Conservation (phyloP, 2,329 filamentous ascomycete genomes). For the Verticillium klebahnii region DNA sequence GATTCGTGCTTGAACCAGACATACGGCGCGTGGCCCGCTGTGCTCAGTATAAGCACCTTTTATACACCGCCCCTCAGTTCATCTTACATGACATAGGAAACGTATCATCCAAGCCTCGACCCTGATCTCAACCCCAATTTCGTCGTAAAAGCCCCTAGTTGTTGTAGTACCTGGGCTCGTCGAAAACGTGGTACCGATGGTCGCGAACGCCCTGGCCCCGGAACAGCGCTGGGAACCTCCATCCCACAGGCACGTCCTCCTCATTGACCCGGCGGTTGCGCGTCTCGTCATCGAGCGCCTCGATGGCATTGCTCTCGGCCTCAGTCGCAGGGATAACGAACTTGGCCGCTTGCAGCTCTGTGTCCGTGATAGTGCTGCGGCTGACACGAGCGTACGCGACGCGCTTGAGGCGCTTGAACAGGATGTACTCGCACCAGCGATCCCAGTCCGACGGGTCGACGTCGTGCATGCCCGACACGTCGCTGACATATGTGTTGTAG, state of each 20-base stretch:
- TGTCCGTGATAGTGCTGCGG: slow-evolving; percentile 90
- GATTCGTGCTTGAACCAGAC: background rate
- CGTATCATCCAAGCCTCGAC: background rate
- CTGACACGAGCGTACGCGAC: slow-evolving; percentile 88
- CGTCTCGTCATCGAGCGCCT: slow-evolving; percentile 42
- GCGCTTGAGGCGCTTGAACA: slow-evolving; percentile 84
- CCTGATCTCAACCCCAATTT: background rate
- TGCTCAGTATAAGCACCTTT: background rate
- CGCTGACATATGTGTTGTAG: slow-evolving; percentile 92
- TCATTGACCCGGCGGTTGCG: slow-evolving; percentile 60
- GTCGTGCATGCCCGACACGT: slow-evolving; percentile 86
- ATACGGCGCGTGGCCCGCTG: background rate
- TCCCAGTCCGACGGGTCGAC: slow-evolving; percentile 94
- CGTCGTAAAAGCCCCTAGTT: slow-evolving; percentile 18
- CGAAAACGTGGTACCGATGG: slow-evolving; percentile 91
- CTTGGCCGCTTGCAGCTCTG: slow-evolving; percentile 93
- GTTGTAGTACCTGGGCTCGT: slow-evolving; percentile 74
- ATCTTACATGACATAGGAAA: background rate
- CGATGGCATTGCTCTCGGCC: slow-evolving; percentile 44
- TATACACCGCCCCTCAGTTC: background rate
- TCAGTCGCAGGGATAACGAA: slow-evolving; percentile 76
- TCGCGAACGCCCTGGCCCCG: slow-evolving; percentile 80
- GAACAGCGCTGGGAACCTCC: slow-evolving; percentile 82
- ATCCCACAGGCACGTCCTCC: slow-evolving; percentile 67
- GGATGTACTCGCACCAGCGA: slow-evolving; percentile 97